Base-by-base conservation (phyloP, 2,329 filamentous ascomycete genomes). In the Fonsecaea nubica region DNA sequence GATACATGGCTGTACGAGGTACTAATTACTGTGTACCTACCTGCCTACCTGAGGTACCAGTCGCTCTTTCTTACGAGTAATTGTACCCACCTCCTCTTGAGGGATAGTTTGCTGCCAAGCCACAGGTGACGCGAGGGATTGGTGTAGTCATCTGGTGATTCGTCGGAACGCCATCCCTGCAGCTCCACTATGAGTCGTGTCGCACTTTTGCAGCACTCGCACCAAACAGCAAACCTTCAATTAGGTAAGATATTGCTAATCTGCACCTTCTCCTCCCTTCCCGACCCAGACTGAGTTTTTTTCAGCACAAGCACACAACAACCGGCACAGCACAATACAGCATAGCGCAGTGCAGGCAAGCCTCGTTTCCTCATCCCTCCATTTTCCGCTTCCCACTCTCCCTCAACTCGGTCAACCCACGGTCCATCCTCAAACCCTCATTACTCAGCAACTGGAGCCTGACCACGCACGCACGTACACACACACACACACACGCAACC, bases 201-300 rank as follows among this genome's bases (percentile, higher is more conserved):
- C 45, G 58, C 38, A 25, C 13, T 42, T 8, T 42, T 13, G 40
- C 18, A 13, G 40, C 40, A 42, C 40, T 42, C 13, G 40, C 40
- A 42, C 4, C 38, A 40, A 40, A 40, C 38, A 40, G 18, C 40
- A 21, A 40, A 8, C 38, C 21, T n/a, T 32, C 59, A 32, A 61
- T 69, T 69, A 69, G 61, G 65, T 69, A 69, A 69, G 68, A 60
- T 67, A 69, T 69, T 69, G 58, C 68, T 69, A 69, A 69, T 69
- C 68, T 55, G 25, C 40, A 50, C 25, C 56, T 36, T 58, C 40
- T 55, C 33, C 57, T 57, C 54, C 62, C 62, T 53, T 52, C 53
- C 62, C 35, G 25, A 25, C 25, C 25, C 25, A 25, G 25, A 25
- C 25, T 25, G 25, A 25, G 25, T 25, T 25, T 25, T 25, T 25